A percentile compares a stretch with the other conserved stretches of the same genome.
These are phyloP conservation scores for Colletotrichum cereale DNA, from an alignment of 2,329 filamentous ascomycete species.

Conservation along the genomic window DNA sequence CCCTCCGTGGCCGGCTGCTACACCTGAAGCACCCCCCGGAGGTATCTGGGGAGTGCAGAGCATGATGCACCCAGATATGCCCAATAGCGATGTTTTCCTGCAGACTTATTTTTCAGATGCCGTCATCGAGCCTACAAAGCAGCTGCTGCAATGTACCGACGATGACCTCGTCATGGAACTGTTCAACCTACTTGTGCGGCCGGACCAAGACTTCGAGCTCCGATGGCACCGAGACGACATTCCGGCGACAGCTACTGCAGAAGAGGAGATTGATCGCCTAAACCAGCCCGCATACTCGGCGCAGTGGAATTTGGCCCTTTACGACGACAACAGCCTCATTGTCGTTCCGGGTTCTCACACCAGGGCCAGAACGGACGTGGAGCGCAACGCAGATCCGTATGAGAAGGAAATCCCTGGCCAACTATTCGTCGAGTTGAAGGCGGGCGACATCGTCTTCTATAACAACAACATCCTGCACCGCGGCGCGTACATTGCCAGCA, in stretches of 20 bases:
- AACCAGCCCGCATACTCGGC: constrained; percentile 75
- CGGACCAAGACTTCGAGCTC: constrained; percentile 77
- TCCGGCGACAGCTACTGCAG: constrained; percentile 70
- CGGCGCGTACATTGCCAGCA: constrained; percentile 70
- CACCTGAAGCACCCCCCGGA: constrained; percentile 61
- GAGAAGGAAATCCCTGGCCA: constrained; percentile 72
- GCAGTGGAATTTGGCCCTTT: constrained; percentile 90
- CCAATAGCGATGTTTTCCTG: constrained; percentile 72
- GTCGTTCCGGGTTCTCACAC: constrained; percentile 83
- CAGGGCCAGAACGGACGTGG: constrained; percentile 76
- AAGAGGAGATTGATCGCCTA: constrained; percentile 76
- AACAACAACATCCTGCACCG: constrained; percentile 89
- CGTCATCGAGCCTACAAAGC: constrained; percentile 72
- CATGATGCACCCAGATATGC: constrained; percentile 80
- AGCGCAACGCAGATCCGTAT: constrained; percentile 76
- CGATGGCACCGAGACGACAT: constrained; percentile 92
- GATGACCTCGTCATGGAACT: constrained; percentile 86
- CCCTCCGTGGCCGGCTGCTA: constrained; percentile 75
- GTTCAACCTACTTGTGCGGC: constrained; percentile 86
- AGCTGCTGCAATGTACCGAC: constrained; percentile 69
- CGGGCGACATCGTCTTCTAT: constrained; percentile 88
- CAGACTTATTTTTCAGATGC: constrained; percentile 78
- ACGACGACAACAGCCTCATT: constrained; percentile 78
- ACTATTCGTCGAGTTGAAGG: constrained; percentile 72
- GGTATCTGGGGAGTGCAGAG: constrained; percentile 95